These are phyloP conservation scores for Coniochaeta ligniaria DNA, from an alignment of 2,329 filamentous ascomycete species.

Conservation along the genomic window DNA sequence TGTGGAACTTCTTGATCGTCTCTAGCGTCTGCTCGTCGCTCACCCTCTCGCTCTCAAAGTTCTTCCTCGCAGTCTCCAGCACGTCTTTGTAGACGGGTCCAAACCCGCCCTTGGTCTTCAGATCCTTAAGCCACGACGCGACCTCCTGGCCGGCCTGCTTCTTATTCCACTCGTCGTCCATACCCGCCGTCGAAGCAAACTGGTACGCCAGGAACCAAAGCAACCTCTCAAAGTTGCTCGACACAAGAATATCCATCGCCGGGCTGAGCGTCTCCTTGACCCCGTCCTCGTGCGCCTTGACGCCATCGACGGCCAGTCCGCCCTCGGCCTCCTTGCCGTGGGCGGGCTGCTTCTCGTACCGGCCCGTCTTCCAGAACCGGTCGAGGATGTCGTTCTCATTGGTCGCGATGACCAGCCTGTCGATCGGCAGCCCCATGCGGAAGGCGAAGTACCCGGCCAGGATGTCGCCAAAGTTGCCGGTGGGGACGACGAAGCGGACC, in stretches of 20 bases:
- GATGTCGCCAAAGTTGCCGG: conserved; percentile 95
- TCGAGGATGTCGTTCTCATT: conserved; percentile 98
- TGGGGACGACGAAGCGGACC: conserved; percentile 83
- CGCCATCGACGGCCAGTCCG: conserved; percentile 57
- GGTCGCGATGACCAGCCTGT: conserved; percentile 86
- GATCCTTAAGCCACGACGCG: conserved; percentile 65
- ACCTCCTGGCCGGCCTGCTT: conserved; percentile 71
- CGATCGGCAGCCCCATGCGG: conserved; percentile 55
- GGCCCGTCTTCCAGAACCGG: conserved; percentile 85
- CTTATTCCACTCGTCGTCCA: conserved; percentile 60
- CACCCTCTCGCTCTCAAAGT: conserved; percentile 76
- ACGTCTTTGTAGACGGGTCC: conserved; percentile 67
- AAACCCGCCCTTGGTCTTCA: conserved; percentile 80
- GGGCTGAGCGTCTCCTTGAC: conserved; percentile 90
- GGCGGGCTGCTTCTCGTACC: conserved; percentile 78
- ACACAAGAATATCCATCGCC: conserved; percentile 96
- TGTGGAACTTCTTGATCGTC: conserved; percentile 53
- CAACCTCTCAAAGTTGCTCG: conserved; percentile 92
- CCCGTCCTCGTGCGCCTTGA: conserved; percentile 59
- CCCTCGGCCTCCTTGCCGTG: conserved; percentile 50
- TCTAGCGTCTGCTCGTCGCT: conserved; percentile 60
- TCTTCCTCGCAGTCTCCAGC: conserved; percentile 59
- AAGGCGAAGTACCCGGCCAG: conserved; percentile 83
- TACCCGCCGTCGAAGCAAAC: conserved; percentile 50
- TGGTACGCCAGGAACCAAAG: conserved; percentile 88